Conservation (phyloP, 176 grass and related monocot species). For the Dactylis glomerata region DNA sequence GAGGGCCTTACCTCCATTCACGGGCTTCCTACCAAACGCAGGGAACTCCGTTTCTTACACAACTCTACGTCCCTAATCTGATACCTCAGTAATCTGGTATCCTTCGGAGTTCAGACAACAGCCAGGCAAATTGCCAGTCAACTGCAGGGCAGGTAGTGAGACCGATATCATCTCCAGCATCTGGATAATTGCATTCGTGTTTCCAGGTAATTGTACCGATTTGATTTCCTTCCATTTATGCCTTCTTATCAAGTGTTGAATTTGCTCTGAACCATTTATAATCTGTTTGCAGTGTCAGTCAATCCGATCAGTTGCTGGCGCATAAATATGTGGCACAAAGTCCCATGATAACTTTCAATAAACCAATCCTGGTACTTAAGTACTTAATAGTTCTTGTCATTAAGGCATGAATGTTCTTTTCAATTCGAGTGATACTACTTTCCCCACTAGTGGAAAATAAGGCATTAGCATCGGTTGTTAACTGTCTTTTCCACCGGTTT, state of each 20-base stretch:
- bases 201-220: neutral
- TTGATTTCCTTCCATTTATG: neutral
- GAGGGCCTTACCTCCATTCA: neutral
- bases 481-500: too few relatives aligned
- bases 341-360: too few relatives aligned
- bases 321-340: too few relatives aligned
- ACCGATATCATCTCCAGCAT: neutral
- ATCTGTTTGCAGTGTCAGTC: neutral
- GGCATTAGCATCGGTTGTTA: too few relatives aligned
- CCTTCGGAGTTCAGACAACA: too few relatives aligned
- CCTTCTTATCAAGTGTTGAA: neutral
- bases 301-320: neutral
- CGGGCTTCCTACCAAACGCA: neutral
- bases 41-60: neutral
- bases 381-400: too few relatives aligned
- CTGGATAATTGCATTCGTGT: neutral
- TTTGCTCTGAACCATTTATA: neutral
- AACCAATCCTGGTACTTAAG: too few relatives aligned
- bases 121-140: neutral
- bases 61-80: neutral
- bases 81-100: too few relatives aligned
- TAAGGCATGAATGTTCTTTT: too few relatives aligned
- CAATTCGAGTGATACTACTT: too few relatives aligned
- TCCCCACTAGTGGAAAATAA: too few relatives aligned
- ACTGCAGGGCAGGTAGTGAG: neutral